Conservation (phyloP, 192 early-diverging fungal species). For the Coemansia asiatica region DNA sequence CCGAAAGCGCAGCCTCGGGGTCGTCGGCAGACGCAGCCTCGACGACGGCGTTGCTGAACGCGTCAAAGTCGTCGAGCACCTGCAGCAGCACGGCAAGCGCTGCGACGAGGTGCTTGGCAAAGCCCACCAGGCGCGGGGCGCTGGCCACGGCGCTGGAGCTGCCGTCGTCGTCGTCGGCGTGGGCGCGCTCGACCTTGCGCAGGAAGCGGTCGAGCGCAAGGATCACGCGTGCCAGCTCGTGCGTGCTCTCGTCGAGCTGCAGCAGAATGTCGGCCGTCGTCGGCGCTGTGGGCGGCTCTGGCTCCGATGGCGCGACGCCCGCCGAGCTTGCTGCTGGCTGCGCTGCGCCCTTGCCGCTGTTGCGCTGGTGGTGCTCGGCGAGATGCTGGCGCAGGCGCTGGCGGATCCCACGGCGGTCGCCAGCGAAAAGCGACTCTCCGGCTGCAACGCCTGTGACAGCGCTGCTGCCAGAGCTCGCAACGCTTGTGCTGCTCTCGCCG, state of each 20-base stretch:
- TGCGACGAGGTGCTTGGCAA: slow-evolving; percentile 50
- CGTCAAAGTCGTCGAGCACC: slow-evolving; percentile 53
- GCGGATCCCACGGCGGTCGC: slow-evolving; percentile 49
- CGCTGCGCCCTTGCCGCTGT: slow-evolving; percentile 14
- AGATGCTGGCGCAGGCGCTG: slow-evolving; percentile 56
- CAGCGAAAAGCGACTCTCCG: slow-evolving; percentile 49
- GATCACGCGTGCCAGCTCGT: slow-evolving; percentile 53
- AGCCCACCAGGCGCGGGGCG: slow-evolving; percentile 40
- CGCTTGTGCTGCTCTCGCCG: slow-evolving; percentile 20
- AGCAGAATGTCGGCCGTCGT: slow-evolving; percentile 37
- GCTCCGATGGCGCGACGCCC: slow-evolving; percentile 7
- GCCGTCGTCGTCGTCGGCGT: slow-evolving; percentile 9
- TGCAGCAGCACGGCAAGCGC: slow-evolving; percentile 52
- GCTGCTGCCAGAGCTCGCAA: background rate
- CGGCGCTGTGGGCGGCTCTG: background rate
- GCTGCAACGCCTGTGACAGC: slow-evolving; percentile 6
- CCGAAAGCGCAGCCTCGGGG: slow-evolving; percentile 25
- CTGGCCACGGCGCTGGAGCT: background rate
- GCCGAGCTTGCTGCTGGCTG: background rate
- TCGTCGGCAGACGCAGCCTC: slow-evolving; percentile 31
- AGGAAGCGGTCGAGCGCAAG: slow-evolving; percentile 51
- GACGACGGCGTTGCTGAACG: slow-evolving; percentile 39
- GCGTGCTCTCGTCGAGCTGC: slow-evolving; percentile 54
- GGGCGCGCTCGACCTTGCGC: slow-evolving; percentile 47
- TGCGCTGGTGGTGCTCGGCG: slow-evolving; percentile 54